phyloP scores from a whole-genome alignment of 768 basidiomycete genomes.

The Amanita inopinata region DNA sequence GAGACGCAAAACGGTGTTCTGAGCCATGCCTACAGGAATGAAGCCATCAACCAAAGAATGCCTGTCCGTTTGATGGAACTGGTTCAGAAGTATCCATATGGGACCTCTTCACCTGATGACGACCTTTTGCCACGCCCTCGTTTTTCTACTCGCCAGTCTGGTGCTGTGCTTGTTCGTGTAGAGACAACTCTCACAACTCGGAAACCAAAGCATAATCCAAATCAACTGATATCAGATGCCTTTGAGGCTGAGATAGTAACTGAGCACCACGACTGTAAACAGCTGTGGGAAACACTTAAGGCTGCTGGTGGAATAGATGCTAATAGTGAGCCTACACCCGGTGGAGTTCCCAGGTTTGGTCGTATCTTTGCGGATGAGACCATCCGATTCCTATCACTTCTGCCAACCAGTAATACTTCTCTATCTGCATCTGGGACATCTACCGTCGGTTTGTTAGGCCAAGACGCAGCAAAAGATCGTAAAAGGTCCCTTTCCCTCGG shows the following conservation, averaged over 20 bases:
- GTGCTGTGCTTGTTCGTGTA: conserved; percentile 60
- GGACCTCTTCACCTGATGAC: conserved; percentile 23
- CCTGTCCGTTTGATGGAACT: conserved; percentile 66
- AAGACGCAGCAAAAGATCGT: conserved; percentile 13
- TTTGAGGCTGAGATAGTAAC: conserved; percentile 32
- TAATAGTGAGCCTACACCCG: conserved; percentile 22
- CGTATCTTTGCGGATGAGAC: conserved; percentile 66
- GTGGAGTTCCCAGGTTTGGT: conserved; percentile 28
- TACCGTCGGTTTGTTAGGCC: conserved; percentile 1
- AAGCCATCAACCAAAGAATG: conserved; percentile 43
- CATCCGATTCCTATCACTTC: conserved; percentile 38
- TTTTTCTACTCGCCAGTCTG: conserved; percentile 55
- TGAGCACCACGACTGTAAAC: conserved; percentile 23
- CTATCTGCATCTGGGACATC: not conserved
- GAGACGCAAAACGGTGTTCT: not conserved
- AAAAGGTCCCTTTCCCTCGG: conserved; percentile 23
- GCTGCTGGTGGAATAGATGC: conserved; percentile 26
- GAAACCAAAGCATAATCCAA: conserved; percentile 38
- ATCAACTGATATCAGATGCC: conserved; percentile 54
- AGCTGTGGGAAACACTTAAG: conserved; percentile 49
- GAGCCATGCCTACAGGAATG: conserved; percentile 35
- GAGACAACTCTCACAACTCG: conserved; percentile 41
- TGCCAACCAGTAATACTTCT: conserved; percentile 29
- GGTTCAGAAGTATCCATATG: conserved; percentile 60
- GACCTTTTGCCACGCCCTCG: conserved; percentile 51